Conservation (phyloP, 2,329 filamentous ascomycete genomes). For the Colletotrichum kahawae region DNA sequence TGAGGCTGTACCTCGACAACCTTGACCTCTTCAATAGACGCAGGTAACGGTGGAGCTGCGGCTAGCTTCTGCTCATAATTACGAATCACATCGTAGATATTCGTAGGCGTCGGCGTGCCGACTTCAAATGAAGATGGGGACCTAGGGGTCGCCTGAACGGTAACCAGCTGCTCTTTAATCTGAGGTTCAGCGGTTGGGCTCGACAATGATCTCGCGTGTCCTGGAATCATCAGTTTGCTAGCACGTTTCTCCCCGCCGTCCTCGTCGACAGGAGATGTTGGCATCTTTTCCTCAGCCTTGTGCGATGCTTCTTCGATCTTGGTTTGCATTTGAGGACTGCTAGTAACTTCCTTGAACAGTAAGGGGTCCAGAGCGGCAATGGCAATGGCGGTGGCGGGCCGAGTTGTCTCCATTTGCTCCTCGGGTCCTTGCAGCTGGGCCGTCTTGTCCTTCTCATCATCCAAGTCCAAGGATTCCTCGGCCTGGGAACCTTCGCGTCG, state of each 20-base stretch:
- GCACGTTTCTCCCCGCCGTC: neutral
- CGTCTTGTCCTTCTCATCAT: neutral
- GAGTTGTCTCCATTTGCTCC: neutral
- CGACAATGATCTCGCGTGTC: neutral
- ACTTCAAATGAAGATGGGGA: neutral
- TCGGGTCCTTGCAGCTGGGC: neutral
- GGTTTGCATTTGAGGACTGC: neutral
- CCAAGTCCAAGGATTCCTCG: neutral
- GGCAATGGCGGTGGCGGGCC: neutral
- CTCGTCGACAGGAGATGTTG: neutral
- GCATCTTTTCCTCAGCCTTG: neutral
- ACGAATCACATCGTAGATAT: slow-evolving; percentile 21
- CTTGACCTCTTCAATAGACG: neutral
- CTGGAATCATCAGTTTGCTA: neutral
- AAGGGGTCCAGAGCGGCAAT: neutral
- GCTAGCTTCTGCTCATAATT: slow-evolving; percentile 22
- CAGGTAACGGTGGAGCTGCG: neutral
- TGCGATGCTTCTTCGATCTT: neutral
- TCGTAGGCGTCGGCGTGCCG: slow-evolving; percentile 11
- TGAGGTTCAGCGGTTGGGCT: neutral
- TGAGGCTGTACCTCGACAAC: neutral
- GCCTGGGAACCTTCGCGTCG: neutral
- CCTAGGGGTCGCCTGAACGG: neutral
- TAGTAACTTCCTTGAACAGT: neutral
- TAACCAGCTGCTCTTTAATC: slow-evolving; percentile 10